Evolutionary conservation across 129 eudicot species (phyloP), one percentile per base, ranked within the genome.

Genomic region (Rutidosis leptorrhynchoides): DNA sequence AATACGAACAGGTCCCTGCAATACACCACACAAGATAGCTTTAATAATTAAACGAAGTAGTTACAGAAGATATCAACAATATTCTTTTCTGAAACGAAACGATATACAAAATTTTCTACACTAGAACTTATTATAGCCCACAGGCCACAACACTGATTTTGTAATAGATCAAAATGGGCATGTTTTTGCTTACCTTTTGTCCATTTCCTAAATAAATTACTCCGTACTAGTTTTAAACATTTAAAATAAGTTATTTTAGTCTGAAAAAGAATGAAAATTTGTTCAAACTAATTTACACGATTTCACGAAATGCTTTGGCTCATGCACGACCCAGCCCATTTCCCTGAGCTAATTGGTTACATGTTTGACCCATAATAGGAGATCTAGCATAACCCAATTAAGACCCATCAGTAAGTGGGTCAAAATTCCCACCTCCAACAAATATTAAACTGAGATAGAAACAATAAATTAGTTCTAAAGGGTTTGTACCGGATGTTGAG

Each of bases 1-100:
- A 33, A 90, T 83, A 55, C 83, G 73, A n/a, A 80, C 87, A 45
- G 90, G 83, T 60, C 97, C 97, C 97, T 90, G 92, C 64, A 60
- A 43, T n/a, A 62, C 46, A 59, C 21, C 5, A 19, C 43, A 15
- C 4, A 48, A 60, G 1, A 58, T 9, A 58, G 54, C 15, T 17
- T 24, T 19, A 30, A 69, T 59, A 45, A 61, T n/a, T 37, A 63
- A 17, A 10, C 22, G 21, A 20, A 30, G 4, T 27, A 37, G 8
- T 11, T 42, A 0, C 35, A 26, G 6, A 10, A 20, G 42, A 6
- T 7, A 25, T 46, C 54, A 15, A 46, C 54, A 23, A 54, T 23
- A 54, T 20, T 7, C 27, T 8, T 22, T 2, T 54, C 11, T 11
- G 12, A n/a, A 49, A 11, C 6, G 10, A 17, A 49, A 19, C 7